Conservation (phyloP, 495 filamentous ascomycete species). For the Penicillium desertorum region DNA sequence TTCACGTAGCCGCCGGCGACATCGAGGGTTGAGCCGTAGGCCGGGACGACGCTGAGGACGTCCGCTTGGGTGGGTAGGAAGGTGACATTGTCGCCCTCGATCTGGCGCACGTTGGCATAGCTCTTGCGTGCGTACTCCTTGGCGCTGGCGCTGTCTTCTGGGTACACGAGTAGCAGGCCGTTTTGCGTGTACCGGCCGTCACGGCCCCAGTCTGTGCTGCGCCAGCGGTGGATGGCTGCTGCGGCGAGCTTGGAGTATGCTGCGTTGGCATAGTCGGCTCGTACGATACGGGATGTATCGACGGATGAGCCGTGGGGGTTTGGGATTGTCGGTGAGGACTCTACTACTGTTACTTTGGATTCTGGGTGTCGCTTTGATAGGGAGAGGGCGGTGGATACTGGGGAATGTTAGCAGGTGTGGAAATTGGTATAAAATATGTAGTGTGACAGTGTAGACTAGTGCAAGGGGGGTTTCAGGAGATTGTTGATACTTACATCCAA, state of each 20-base stretch:
- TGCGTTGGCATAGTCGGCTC: conserved; percentile 76
- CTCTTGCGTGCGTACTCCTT: conserved; percentile 65
- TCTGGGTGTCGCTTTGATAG: conserved; percentile 57
- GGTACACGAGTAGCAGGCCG: conserved; percentile 68
- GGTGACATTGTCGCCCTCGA: conserved; percentile 48
- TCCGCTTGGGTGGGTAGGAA: conserved; percentile 47
- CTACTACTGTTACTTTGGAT: conserved; percentile 65
- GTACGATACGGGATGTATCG: conserved; percentile 75
- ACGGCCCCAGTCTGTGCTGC: conserved; percentile 58
- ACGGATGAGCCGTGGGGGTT: conserved; percentile 69
- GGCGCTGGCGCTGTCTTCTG: conserved; percentile 49
- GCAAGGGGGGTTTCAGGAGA: neutral
- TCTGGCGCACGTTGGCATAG: conserved; percentile 60
- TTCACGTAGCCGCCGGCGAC: conserved; percentile 80
- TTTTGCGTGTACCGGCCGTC: conserved; percentile 72
- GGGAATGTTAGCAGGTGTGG: conserved; percentile 10
- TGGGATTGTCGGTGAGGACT: conserved; percentile 65
- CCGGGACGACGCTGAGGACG: conserved; percentile 44
- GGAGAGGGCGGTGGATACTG: conserved; percentile 64
- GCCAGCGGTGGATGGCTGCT: conserved; percentile 69
- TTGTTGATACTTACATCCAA: conserved; percentile 55
- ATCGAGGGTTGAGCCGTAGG: conserved; percentile 46
- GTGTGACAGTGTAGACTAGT: neutral
- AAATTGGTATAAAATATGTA: neutral
- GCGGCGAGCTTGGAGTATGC: conserved; percentile 69